A percentile compares a stretch with the other conserved stretches of the same genome.
Conservation (phyloP, 257 asterid species). For the Nicotiana tabacum region DNA sequence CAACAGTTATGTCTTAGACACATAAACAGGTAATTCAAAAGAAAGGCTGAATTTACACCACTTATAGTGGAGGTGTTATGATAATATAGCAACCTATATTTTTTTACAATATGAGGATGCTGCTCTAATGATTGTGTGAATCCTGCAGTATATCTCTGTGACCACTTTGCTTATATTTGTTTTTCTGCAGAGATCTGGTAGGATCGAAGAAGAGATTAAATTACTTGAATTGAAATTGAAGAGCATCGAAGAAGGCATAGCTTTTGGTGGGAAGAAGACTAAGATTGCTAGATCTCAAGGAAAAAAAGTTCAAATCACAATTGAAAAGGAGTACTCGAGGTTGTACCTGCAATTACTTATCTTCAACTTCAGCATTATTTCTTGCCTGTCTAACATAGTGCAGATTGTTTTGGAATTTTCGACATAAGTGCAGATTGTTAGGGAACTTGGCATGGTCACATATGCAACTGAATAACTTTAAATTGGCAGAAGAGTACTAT, state of each 20-base stretch:
- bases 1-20: neutral
- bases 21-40: neutral
- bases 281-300: constrained; percentile 90
- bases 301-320: constrained; percentile 57
- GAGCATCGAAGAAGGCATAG: constrained; percentile 65
- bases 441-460: constrained; percentile 95
- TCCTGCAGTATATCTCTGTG: neutral
- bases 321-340: constrained; percentile 91
- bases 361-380: neutral
- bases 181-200: constrained; percentile 66
- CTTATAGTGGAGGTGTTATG: neutral
- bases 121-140: neutral
- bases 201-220: constrained; percentile 66
- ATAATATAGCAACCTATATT: neutral
- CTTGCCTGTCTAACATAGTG: constrained; percentile 2
- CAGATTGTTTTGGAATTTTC: constrained; percentile 44
- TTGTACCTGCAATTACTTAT: constrained; percentile 7
- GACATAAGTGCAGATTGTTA: constrained; percentile 48
- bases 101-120: neutral
- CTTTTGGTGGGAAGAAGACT: constrained; percentile 65
- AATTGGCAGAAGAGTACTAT: constrained; percentile 69
- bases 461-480: constrained; percentile 66
- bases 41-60: neutral
- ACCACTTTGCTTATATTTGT: neutral
- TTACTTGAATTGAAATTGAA: constrained; percentile 58